Base-by-base conservation (phyloP, 805 yeast species). In the Priceomyces fermenticarens region DNA sequence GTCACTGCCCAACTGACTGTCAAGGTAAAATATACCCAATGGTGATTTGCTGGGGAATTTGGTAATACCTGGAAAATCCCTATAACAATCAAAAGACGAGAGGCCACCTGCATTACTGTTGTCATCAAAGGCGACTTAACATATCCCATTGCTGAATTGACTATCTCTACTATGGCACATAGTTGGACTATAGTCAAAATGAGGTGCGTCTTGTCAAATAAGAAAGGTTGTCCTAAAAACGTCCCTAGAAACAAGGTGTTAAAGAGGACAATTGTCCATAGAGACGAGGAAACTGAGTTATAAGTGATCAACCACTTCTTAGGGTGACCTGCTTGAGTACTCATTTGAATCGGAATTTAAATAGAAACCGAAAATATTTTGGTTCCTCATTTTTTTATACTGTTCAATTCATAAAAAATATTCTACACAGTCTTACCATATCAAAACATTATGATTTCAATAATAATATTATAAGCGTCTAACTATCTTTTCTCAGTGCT, bases 1-100 rank as follows among this genome's bases (percentile, higher is more conserved):
- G 98, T 88, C 39, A 87, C 53, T n/a, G 93, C 80, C 99, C 99
- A 93, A 10, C 97, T 89, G 33, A 80, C 51, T 35, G 81, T 72
- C 60, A 91, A 74, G 1, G 91, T 70, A 42, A 81, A 63, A 61
- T 84, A 90, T 11, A 77, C 72, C 77, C 80, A 70, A 48, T 72
- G 73, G 49, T 51, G 39, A 49, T 75, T 72, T 23, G 88, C 88
- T 13, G 84, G 85, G 0, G 87, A 75, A 13, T 76, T 55, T 7
- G 98, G 97, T 48, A 89, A 70, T n/a, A 73, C 60, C 39, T 79
- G 79, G 63, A 88, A 80, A 38, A 91, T 77, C 3, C 97, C 97
- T 68, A 85, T 72, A 4, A 88, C 95, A 30, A 93, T 74, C 49
- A 90, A 67, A 39, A 90, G 62, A 48, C 99, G 77, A 10, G 97